Evolutionary conservation across 75 land plant genomes (phyloP), one percentile per base, ranked within the genome.

Genomic region (Pseudotsuga menziesii): DNA sequence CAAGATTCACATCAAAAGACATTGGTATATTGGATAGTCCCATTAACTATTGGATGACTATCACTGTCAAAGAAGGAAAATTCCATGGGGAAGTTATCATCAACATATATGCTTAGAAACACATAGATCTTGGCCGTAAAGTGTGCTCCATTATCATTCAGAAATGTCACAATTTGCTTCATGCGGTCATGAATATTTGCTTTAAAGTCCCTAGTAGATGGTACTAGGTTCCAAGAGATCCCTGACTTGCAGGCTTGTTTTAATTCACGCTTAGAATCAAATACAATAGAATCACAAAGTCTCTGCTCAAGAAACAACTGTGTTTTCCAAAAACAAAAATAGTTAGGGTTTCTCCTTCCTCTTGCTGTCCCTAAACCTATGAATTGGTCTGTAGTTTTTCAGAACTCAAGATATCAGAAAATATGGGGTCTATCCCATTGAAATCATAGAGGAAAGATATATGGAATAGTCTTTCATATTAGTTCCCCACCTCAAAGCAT

Each of bases 111-210:
- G 77, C 96, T 93, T 66, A 93, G 83, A 77, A 91, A 93, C 1
- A 91, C 94, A 61, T 91, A 91, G 60, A 93, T 85, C 66, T 93
- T 93, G 75, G 84, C 82, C 13, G 84, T 85, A 79, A 93, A 89
- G 0, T 94, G 92, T 36, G 77, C 74, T 15, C 71, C 82, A 27
- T 86, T 87, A 76, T 84, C 77, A 72, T 61, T 83, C 15, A 93
- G 74, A 41, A 84, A 85, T 78, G 79, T 56, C 26, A 83, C 74
- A 57, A 55, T 73, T 27, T 60, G 0, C 9, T 82, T 58, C 89
- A 87, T 85, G 52, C 82, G 79, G 56, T 85, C 82, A 52, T 75
- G 79, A 39, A 87, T 89, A 56, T 89, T 87, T 4, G 85, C 2
- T 17, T 89, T 48, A 9, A 48, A 48, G 9, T 48, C 35, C 4